Evolutionary conservation across 1,284 basidiomycete species (phyloP), one percentile per base, ranked within the genome.

Genomic region (Ustilago hordei): DNA sequence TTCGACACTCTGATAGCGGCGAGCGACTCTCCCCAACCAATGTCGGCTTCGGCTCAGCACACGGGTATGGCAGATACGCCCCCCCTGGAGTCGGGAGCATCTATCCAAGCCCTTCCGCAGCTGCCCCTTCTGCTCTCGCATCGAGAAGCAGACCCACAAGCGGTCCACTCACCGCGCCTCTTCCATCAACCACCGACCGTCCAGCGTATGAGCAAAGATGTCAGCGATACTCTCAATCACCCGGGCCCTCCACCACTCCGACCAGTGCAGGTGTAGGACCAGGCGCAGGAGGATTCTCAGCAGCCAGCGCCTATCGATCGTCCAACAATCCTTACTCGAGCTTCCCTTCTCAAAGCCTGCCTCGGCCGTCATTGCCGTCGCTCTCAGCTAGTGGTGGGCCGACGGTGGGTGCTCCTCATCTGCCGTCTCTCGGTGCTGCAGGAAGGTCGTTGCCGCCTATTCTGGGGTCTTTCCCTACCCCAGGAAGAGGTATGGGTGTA

Each of bases 361-460:
- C 69, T n/a, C 62, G 69, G 48, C 75, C 75, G 3, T 69, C 69
- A 9, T 34, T 73, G 47, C 75, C 75, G 4, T 73, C 71, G 8
- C 55, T 78, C 6, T 68, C 68, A 23, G 58, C 70, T 23, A 53
- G 61, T 23, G 63, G 55, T 4, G 59, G 41, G 4, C n/a, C 43
- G 43, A 69, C 66, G n/a, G 60, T 54, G 15, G 75, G 60, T 36
- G 70, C 64, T 17, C 65, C 66, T n/a, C 62, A 72, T 54, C 63
- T 76, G 60, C 69, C 75, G 13, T 68, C 71, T 1, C 28, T 75
- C 38, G 67, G 62, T 0, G 69, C 65, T 36, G 62, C 61, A 8
- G 68, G 75, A 7, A 64, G 75, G 5, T 78, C 75, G 19, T 38
- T 78, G 64, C 75, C 75, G 28, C 75, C 75, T 9, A 65, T 78